Conservation (phyloP, 73 alveolate species). For the Symbiodinium pilosum region DNA sequence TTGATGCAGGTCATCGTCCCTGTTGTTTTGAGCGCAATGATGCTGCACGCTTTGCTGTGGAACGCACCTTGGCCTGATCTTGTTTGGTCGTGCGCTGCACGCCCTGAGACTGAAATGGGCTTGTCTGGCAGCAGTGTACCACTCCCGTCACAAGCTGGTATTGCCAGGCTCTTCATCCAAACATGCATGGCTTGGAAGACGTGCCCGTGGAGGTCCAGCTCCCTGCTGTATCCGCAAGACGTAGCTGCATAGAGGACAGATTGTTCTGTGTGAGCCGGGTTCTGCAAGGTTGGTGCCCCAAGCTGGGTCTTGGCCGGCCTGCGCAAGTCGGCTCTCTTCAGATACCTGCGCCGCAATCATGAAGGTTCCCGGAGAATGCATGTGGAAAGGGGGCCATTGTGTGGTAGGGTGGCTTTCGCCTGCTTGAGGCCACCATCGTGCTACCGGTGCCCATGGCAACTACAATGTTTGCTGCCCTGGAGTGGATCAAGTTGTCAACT, state of each 20-base stretch:
- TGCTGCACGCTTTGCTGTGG: slow-evolving; percentile 64
- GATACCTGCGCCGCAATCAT: slow-evolving; percentile 42
- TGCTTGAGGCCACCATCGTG: slow-evolving; percentile 61
- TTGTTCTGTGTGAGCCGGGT: no score
- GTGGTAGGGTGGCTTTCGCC: not conserved
- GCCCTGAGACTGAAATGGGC: not conserved
- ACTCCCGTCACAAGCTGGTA: not conserved
- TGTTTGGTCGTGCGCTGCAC: not conserved
- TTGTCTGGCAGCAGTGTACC: not conserved
- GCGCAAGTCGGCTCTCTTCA: slow-evolving; percentile 57
- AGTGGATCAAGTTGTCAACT: slow-evolving; percentile 39
- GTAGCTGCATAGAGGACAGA: not conserved
- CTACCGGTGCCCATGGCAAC: slow-evolving; percentile 70
- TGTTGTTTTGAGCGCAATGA: slow-evolving; percentile 50
- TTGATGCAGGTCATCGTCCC: slow-evolving; percentile 51
- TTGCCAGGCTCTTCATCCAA: slow-evolving; percentile 75
- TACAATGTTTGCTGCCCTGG: slow-evolving; percentile 90
- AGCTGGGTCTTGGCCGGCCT: slow-evolving; percentile 60
- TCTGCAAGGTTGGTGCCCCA: slow-evolving; percentile 70
- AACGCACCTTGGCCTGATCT: slow-evolving; percentile 2
- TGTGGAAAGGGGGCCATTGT: not conserved
- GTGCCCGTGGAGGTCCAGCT: slow-evolving; percentile 51
- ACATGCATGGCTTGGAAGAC: slow-evolving; percentile 83
- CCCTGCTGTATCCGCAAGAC: not conserved
- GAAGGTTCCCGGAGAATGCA: slow-evolving; percentile 11